phyloP scores from a whole-genome alignment of 257 asterid species.

The Agastache rugosa region DNA sequence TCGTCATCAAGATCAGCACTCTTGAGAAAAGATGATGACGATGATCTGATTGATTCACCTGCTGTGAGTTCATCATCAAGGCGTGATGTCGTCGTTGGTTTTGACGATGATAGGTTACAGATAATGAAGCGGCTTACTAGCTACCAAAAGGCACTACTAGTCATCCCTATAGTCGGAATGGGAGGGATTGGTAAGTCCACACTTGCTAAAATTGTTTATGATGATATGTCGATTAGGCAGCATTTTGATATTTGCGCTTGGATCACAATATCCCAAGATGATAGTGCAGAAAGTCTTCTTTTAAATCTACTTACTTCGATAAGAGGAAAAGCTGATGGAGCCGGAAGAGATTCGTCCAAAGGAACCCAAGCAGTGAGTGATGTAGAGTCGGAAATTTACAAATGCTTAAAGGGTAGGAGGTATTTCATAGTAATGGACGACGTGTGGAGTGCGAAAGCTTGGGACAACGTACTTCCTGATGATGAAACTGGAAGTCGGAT shows the following conservation, averaged over 20 bases:
- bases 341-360: too few relatives aligned
- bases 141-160: neutral
- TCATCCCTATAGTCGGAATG: constrained; percentile 11
- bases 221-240: neutral
- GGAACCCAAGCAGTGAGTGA: too few relatives aligned
- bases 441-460: neutral
- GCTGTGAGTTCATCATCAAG: too few relatives aligned
- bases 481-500: neutral
- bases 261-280: neutral
- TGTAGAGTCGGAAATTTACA: neutral
- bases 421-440: neutral
- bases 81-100: neutral
- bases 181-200: constrained; percentile 26
- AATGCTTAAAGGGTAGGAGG: neutral
- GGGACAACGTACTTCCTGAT: neutral
- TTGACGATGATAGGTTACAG: neutral
- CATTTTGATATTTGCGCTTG: neutral
- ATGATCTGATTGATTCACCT: too few relatives aligned
- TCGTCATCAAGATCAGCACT: neutral
- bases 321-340: neutral
- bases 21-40: neutral
- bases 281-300: neutral
- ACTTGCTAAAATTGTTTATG: constrained; percentile 1
- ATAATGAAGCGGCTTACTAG: too few relatives aligned
- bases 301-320: neutral